A percentile compares a stretch with the other conserved stretches of the same genome.
Evolutionary conservation across 495 filamentous ascomycete genomes (phyloP).

Genomic region (Aspergillus indologenus): DNA sequence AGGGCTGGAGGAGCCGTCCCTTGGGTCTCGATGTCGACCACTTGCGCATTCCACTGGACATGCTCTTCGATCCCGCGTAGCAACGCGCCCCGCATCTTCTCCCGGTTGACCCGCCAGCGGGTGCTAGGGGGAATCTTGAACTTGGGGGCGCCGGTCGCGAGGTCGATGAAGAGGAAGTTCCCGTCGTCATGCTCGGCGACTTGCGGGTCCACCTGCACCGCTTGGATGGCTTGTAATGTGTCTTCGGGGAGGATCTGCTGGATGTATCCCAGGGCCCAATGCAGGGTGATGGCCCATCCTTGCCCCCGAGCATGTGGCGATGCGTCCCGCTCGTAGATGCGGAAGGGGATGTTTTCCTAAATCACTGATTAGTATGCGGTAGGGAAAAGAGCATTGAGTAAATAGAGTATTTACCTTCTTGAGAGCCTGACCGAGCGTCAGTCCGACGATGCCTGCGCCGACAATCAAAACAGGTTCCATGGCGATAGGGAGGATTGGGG

Average conservation of each 20-base stretch:
- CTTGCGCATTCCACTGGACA: too few relatives aligned
- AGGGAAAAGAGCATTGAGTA: too few relatives aligned
- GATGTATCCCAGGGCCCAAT: constrained; percentile 54
- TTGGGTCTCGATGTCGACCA: too few relatives aligned
- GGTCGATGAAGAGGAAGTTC: constrained; percentile 32
- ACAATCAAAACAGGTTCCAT: constrained; percentile 48
- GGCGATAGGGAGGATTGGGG: too few relatives aligned
- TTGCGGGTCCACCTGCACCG: constrained; percentile 47
- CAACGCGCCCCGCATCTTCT: constrained; percentile 8
- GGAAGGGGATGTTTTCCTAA: constrained; percentile 40
- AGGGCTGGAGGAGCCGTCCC: too few relatives aligned
- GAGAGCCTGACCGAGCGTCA: constrained; percentile 54
- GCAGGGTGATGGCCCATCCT: constrained; percentile 60
- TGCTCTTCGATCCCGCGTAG: not conserved
- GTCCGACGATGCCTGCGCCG: constrained; percentile 56
- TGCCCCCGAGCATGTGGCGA: constrained; percentile 37
- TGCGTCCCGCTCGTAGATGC: constrained; percentile 54
- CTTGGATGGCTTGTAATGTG: constrained; percentile 41
- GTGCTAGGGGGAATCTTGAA: too few relatives aligned
- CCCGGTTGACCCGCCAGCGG: constrained; percentile 25
- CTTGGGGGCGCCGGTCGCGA: constrained; percentile 25
- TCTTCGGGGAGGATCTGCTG: constrained; percentile 46
- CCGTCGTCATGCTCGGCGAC: constrained; percentile 27
- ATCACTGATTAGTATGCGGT: too few relatives aligned
- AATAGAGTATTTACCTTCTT: too few relatives aligned